Conservation (phyloP, 306 rosid genomes). For the Geum urbanum region DNA sequence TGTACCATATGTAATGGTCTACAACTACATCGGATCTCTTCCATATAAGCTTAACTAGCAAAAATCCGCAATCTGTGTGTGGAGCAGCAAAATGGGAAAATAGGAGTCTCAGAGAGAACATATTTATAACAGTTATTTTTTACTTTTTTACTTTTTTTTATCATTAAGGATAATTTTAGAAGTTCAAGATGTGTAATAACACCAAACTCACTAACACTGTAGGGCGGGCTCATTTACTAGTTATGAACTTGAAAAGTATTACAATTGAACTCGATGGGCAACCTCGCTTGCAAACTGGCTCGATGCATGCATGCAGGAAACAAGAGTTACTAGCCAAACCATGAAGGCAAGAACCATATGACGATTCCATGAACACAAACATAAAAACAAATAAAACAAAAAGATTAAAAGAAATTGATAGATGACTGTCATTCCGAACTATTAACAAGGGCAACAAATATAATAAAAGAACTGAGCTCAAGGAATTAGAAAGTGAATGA, state of each 20-base stretch:
- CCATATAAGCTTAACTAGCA: too few species aligned
- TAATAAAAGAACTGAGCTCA: not conserved
- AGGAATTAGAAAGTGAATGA: not conserved
- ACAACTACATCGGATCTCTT: too few species aligned
- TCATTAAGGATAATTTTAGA: too few species aligned
- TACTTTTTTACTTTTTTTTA: too few species aligned
- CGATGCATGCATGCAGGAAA: not conserved
- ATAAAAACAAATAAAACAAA: not conserved
- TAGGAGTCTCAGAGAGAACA: too few species aligned
- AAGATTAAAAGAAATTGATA: not conserved
- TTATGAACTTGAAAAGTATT: not conserved
- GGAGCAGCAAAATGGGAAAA: too few species aligned
- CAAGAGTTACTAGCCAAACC: not conserved
- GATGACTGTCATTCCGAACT: not conserved
- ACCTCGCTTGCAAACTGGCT: not conserved
- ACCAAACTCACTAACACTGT: too few species aligned
- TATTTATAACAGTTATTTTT: too few species aligned
- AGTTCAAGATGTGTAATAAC: too few species aligned
- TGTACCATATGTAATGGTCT: too few species aligned
- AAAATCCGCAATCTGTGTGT: too few species aligned
- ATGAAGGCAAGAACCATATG: not conserved
- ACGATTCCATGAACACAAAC: not conserved
- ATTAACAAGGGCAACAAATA: conserved; percentile 1
- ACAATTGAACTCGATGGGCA: not conserved
- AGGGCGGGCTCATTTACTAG: too few species aligned